Conservation (phyloP, 352 stramenopile species). For the Globisporangium abappressorium region DNA sequence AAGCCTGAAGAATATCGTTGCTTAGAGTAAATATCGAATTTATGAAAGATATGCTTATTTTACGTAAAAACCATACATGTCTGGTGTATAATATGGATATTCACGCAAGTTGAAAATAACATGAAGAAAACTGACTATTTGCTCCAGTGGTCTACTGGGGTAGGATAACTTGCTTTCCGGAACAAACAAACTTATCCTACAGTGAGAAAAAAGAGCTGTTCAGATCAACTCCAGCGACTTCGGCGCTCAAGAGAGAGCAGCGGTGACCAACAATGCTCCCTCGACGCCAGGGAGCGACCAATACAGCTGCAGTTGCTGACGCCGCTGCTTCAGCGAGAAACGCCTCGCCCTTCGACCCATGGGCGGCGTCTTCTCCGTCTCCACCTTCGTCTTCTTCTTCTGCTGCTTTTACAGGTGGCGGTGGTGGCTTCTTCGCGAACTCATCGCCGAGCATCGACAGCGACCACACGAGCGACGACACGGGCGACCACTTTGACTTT, state of each 20-base stretch:
- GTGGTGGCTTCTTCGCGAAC: not conserved
- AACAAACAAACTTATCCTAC: too few species aligned
- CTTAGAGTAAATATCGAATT: too few species aligned
- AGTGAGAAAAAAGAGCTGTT: not conserved
- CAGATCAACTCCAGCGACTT: not conserved
- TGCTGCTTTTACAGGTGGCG: not conserved
- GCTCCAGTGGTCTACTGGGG: too few species aligned
- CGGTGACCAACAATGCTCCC: not conserved
- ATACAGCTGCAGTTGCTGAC: not conserved
- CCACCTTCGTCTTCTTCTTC: not conserved
- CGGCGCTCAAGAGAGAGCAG: not conserved
- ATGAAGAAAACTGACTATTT: too few species aligned
- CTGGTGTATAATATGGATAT: too few species aligned
- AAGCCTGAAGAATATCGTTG: too few species aligned
- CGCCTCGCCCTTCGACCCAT: not conserved
- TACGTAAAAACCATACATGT: too few species aligned
- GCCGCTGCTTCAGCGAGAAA: not conserved
- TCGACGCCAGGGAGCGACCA: not conserved
- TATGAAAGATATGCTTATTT: too few species aligned
- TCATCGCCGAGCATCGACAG: conserved; percentile 2
- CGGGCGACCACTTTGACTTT: conserved; percentile 2
- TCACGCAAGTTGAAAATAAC: too few species aligned
- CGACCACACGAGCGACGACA: conserved; percentile 11
- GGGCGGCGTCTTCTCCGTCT: not conserved
- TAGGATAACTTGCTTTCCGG: too few species aligned